Evolutionary conservation across 345 rosid genomes (phyloP), one percentile per base, ranked within the genome.

Genomic region (Linum lewisii): DNA sequence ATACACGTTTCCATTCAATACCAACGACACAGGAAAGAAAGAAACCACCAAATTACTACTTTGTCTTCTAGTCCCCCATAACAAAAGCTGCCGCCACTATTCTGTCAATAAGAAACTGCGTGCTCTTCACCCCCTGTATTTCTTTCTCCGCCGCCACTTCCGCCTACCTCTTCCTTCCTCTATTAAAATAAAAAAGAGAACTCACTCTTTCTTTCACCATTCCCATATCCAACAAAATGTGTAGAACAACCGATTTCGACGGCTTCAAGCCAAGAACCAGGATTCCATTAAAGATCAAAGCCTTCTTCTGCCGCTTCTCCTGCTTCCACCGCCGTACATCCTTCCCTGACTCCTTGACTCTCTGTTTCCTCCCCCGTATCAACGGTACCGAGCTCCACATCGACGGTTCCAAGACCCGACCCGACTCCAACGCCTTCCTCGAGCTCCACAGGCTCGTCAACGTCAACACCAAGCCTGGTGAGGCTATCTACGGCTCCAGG

Each of bases 291-390:
- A 77, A 71, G 70, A 69, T 86, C 42, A 81, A 73, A 73, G 86
- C 85, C 57, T 83, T 88, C 76, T 78, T 58, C 34, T 73, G 86
- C 24, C 78, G 87, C 57, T 66, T 92, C 34, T 70, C 81, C 1
- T 76, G 67, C 57, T 66, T 73, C 20, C 38, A 21, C 21, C 44
- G 70, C 5, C n/a, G 21, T 13, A n/a, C 47, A 1, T 38, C 51
- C 10, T 61, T 82, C 29, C 80, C 87, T 1, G 84, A 83, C 1
- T 80, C 84, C 7, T 82, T 88, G 55, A 86, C 95, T 13, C 93
- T 84, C 22, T 63, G 82, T 26, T 88, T 81, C 72, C 84, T 81
- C 10, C 92, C 92, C 0, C 79, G 92, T n/a, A 61, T 73, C 74
- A 76, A 71, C 64, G 88, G 61, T 23, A 70, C 76, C 15, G 76